Percentiles rank a stretch among this genome's conserved stretches.
Conservation (phyloP, 1,284 basidiomycete genomes). For the Apiotrichum akiyoshidainum region DNA sequence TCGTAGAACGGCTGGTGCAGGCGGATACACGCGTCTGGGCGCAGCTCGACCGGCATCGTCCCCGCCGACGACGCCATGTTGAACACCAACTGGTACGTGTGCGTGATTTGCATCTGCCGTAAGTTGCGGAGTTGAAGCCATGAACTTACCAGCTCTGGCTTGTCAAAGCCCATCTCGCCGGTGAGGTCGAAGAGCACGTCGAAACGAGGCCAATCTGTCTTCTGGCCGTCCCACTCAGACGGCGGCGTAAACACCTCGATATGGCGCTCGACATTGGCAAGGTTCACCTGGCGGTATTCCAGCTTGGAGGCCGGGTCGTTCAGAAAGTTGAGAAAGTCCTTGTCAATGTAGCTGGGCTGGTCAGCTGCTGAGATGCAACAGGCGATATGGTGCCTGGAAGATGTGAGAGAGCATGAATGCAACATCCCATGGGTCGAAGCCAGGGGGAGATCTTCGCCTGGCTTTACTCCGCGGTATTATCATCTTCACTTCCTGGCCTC, state of each 20-base stretch:
- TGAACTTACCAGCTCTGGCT: conserved; percentile 65
- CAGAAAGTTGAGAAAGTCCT: conserved; percentile 68
- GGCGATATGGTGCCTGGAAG: background rate
- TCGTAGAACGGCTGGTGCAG: conserved; percentile 80
- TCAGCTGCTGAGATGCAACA: background rate
- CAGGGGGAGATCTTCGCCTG: too few relatives aligned
- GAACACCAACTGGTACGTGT: conserved; percentile 69
- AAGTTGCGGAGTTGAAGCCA: too few relatives aligned
- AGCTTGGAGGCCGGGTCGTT: conserved; percentile 17
- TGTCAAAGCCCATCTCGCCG: conserved; percentile 73
- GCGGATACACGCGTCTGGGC: conserved; percentile 69
- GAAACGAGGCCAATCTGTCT: conserved; percentile 28
- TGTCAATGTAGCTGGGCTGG: conserved; percentile 66
- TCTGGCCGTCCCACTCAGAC: conserved; percentile 19
- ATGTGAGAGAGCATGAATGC: too few relatives aligned
- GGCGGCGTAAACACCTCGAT: conserved; percentile 40
- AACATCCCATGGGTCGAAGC: too few relatives aligned
- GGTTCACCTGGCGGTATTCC: conserved; percentile 76
- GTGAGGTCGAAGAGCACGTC: conserved; percentile 48
- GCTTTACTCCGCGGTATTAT: too few relatives aligned
- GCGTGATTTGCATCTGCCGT: conserved; percentile 61
- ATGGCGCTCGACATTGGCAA: conserved; percentile 56
- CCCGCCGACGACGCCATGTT: conserved; percentile 57
- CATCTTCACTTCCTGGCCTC: too few relatives aligned
- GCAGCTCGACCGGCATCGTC: conserved; percentile 63